Evolutionary conservation across 2,329 filamentous ascomycete species (phyloP).

Genomic region (Monosporascus sp.): DNA sequence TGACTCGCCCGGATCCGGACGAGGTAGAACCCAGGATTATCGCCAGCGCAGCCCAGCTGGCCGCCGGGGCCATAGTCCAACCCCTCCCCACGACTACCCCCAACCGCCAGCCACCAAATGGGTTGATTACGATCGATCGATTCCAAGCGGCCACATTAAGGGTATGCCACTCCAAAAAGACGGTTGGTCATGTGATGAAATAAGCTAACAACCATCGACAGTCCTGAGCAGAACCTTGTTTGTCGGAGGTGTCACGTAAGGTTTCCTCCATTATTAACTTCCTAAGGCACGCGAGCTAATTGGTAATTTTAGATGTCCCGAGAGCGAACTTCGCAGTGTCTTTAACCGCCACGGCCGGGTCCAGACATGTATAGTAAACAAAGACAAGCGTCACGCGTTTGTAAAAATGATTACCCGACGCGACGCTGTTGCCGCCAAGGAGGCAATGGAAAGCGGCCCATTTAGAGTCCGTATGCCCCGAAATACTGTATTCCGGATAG

Average conservation of each 20-base stretch:
- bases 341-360: constrained; percentile 82
- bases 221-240: constrained; percentile 94
- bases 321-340: constrained; percentile 73
- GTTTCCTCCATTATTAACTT: not conserved
- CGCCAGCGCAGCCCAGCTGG: constrained; percentile 80
- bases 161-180: constrained; percentile 30
- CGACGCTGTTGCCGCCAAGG: constrained; percentile 78
- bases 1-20: constrained; percentile 58
- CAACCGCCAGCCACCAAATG: constrained; percentile 50
- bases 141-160: constrained; percentile 77
- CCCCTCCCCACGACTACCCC: constrained; percentile 38
- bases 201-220: constrained; percentile 19
- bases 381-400: constrained; percentile 96
- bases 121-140: constrained; percentile 69
- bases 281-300: constrained; percentile 18
- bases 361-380: constrained; percentile 96
- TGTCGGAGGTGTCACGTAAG: constrained; percentile 88
- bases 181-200: not conserved
- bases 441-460: constrained; percentile 78
- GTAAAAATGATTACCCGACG: constrained; percentile 94
- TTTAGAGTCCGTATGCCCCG: constrained; percentile 54
- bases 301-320: constrained; percentile 53
- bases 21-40: constrained; percentile 62
- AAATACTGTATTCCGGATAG: not conserved
- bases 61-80: constrained; percentile 60